A percentile compares a stretch with the other conserved stretches of the same genome.
Evolutionary conservation across 176 grass and related monocot genomes (phyloP).

Genomic region (Paspalum notatum): DNA sequence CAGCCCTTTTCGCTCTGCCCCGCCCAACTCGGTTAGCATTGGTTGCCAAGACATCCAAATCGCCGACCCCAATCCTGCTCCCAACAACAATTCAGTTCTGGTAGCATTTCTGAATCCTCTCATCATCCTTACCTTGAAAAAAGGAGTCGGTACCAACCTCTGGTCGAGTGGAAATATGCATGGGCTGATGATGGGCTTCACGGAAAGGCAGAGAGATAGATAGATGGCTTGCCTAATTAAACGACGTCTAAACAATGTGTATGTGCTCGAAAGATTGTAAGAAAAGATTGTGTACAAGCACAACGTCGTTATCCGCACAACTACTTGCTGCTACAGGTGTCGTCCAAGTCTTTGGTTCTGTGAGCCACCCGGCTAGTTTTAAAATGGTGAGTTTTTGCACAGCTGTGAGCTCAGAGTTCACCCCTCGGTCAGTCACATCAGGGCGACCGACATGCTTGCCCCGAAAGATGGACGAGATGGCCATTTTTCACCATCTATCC

Average conservation of each 20-base stretch:
- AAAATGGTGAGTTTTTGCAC: neutral
- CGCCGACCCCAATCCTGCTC: neutral
- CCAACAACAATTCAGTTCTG: constrained; percentile 17
- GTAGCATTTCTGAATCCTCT: constrained; percentile 17
- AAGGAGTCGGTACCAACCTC: constrained; percentile 16
- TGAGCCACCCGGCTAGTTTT: neutral
- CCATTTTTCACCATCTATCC: neutral
- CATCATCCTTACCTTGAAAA: constrained; percentile 18
- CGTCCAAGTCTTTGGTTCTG: neutral
- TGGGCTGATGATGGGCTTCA: neutral
- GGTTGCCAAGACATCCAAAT: constrained; percentile 40
- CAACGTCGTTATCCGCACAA: neutral
- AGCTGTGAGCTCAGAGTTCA: neutral
- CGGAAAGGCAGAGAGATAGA: neutral
- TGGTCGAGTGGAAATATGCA: constrained; percentile 2
- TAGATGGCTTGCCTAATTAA: neutral
- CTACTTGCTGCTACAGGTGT: neutral
- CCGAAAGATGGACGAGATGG: too few species aligned
- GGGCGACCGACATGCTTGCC: too few species aligned
- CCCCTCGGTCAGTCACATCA: too few species aligned
- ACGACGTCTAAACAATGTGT: neutral
- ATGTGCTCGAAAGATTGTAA: neutral
- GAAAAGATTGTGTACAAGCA: neutral
- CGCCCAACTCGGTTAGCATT: too few species aligned
- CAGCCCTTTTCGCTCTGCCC: too few species aligned